Conservation (phyloP, 257 asterid genomes). For the Solanum gandarillasii region DNA sequence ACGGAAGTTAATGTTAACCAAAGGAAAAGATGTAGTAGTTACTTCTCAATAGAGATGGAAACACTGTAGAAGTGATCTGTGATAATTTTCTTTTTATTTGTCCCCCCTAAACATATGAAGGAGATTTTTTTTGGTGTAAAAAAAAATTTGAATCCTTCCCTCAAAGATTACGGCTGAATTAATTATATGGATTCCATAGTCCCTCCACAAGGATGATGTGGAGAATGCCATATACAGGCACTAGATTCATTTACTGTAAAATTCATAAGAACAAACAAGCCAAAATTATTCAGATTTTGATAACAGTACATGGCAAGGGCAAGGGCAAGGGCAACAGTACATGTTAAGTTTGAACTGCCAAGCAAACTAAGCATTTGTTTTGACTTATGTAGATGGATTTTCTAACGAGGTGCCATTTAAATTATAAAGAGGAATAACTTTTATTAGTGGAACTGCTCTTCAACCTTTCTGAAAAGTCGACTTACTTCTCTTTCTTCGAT, state of each 20-base stretch:
- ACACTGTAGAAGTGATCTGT: background rate
- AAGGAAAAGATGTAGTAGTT: background rate
- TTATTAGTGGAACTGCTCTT: background rate
- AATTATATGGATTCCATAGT: background rate
- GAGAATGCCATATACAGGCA: background rate
- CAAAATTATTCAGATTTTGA: background rate
- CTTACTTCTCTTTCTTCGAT: background rate
- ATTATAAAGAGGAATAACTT: background rate
- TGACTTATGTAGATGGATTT: background rate
- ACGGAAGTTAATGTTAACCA: background rate
- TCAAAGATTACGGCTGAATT: background rate
- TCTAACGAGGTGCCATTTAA: background rate
- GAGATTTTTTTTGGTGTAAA: background rate
- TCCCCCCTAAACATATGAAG: background rate
- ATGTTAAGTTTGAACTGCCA: background rate
- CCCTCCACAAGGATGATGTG: background rate
- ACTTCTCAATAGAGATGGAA: background rate
- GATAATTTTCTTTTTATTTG: background rate
- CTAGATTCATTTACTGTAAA: background rate
- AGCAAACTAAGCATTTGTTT: background rate
- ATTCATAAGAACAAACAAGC: background rate
- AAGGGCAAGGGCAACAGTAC: background rate
- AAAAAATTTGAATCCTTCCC: background rate
- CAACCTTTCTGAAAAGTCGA: background rate
- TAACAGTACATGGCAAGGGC: background rate